Base-by-base conservation (phyloP, 2,329 filamentous ascomycete genomes). In the Huntiella abstrusa region DNA sequence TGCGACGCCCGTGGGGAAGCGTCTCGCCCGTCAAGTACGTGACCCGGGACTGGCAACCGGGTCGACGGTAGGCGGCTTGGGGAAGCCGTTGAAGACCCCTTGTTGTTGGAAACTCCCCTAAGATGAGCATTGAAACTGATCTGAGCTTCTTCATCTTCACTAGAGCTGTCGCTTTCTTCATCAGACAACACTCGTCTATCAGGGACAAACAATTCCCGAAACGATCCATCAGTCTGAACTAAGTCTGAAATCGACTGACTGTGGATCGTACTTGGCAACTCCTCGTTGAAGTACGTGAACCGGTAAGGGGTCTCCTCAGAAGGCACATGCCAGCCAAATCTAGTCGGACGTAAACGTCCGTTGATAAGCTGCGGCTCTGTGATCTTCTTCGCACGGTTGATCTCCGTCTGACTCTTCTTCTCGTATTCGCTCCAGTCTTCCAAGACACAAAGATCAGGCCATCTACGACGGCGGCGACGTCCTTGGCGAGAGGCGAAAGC, bases 251-350 rank as follows among this genome's bases (percentile, higher is more conserved):
- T 94, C 0, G 82, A 91, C 60, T 93, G 84, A 50, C 86, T 91
- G 61, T 98, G 91, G 51, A 98, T 92, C 0, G 91, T 98, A 60
- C 83, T 92, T 55, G 85, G 81, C 47, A 96, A 85, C 52, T 94
- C 85, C 58, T 96, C 91, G 60, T 96, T 96, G 69, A 98, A 98
- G 61, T 98, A 98, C 0, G 91, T 96, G 60, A 95, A 98, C 19
- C 91, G 75, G 59, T 92, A 96, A 0, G 91, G 91, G 0, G 80
- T 77, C 53, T 95, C 88, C 51, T 94, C 87, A 52, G 91, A 83
- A 45, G 83, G 77, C 35, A 81, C 75, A 59, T 85, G 88, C 88
- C 88, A 98, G 11, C 74, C 73, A 54, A 73, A 74, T 52, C 82
- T 77, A 35, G 83, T 76, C 10, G 87, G 86, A 4, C 91, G 77